Evolutionary conservation across 805 yeast genomes (phyloP).

Genomic region (Yarrowia keelungensis): DNA sequence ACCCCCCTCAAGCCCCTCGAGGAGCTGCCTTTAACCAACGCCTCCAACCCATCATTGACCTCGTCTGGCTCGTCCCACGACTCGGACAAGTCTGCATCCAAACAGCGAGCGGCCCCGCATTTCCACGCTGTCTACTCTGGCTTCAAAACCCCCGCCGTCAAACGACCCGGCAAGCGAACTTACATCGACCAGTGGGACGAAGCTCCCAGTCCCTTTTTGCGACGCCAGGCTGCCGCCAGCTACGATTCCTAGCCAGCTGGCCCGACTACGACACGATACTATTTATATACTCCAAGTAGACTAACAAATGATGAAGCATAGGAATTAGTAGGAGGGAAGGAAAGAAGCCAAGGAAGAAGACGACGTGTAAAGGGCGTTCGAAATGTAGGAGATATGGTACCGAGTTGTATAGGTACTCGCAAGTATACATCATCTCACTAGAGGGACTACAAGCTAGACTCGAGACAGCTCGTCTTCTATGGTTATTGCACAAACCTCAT

Average conservation of each 20-base stretch:
- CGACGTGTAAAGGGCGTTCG: too few species aligned
- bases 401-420: too few species aligned
- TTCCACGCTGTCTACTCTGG: constrained; percentile 41
- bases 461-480: too few species aligned
- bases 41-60: constrained; percentile 37
- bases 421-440: too few species aligned
- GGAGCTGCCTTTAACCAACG: constrained; percentile 39
- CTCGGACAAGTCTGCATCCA: constrained; percentile 37
- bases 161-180: constrained; percentile 48
- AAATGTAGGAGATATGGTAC: too few species aligned
- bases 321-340: neutral
- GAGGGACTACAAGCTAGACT: too few species aligned
- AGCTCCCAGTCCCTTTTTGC: constrained; percentile 50
- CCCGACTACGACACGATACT: neutral
- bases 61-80: constrained; percentile 28
- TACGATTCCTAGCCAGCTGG: constrained; percentile 1
- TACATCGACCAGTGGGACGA: constrained; percentile 46
- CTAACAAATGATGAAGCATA: constrained; percentile 32
- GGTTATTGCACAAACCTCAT: too few species aligned
- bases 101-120: constrained; percentile 39
- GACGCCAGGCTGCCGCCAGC: constrained; percentile 41
- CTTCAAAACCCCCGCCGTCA: constrained; percentile 46
- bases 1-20: constrained; percentile 21
- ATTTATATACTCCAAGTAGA: constrained; percentile 32
- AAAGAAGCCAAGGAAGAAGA: too few species aligned